Base-by-base conservation (phyloP, 352 stramenopile species). In the Pythium insidiosum region DNA sequence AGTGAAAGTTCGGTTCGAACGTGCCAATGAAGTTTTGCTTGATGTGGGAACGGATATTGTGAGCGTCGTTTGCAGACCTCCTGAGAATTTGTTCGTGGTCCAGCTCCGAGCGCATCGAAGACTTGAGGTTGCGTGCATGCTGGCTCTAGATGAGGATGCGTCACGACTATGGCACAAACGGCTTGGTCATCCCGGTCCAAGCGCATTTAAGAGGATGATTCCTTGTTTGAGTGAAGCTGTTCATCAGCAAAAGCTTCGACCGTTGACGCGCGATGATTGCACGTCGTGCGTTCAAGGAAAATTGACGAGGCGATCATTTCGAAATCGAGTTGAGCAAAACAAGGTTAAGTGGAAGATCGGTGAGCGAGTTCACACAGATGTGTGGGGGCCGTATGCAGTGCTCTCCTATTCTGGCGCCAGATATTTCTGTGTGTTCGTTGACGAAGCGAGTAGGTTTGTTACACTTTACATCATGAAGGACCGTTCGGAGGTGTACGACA, bases 361-460 rank as follows among this genome's bases (percentile, higher is more conserved):
- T 15, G 42, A 62, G 24, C 34, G 21, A 22, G 38, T 34, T 9
- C 42, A 61, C 38, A 6, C 40, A 9, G 53, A 57, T 53, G 21
- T 57, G 15, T 57, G 47, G 47, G 47, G 42, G 11, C 47, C 53
- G 15, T 62, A 57, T 19, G 5, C 28, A 9, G 30, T 56, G 1
- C 6, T 19, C 15, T 61, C 53, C 1, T 61, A 48, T 20, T 48
- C 40, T 15, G 47, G 38, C 5, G 49, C 49, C 18, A 16, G 36
- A 2, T 62, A 51, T 13, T 57, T 54, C 22, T 47, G 23, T 11
- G 9, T 57, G 0, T 44, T 62, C 18, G 47, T 57, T 37, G 53
- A 62, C 31, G 47, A 57, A 23, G 42, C 42, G 12, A 53, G 30
- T 38, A 23, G 53, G 2, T 56, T 56, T 26, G 15, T 47, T 6